Base-by-base conservation (phyloP, 306 rosid genomes). In the Malus asiatica region DNA sequence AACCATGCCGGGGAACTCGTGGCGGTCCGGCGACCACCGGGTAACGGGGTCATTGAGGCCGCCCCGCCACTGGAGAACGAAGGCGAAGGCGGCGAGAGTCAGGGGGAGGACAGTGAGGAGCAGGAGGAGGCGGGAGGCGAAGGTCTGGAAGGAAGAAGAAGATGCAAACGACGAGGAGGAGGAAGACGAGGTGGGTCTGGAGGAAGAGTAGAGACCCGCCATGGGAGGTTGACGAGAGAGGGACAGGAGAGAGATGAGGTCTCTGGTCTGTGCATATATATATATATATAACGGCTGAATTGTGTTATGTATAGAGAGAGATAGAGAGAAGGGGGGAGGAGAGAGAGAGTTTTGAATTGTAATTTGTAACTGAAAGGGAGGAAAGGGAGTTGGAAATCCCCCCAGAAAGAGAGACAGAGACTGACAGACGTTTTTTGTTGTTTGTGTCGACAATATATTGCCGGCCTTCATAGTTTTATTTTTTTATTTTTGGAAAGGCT, bases 21-120 rank as follows among this genome's bases (percentile, higher is more conserved):
- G 72, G 3, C 76, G 92, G 68, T 89, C 91, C 27, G 93, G 92
- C 2, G 93, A 86, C 98, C 93, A 88, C 13, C 93, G 93, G 75
- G 87, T 66, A 55, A 87, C 18, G 15, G 96, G 98, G 70, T 91
- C 98, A 79, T 86, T 86, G 82, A 91, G 80, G 5, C 96, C 97
- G 11, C 97, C 98, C 2, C 96, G 97, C 97, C 97, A 91, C 90
- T 91, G 97, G 74, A 93, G 96, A 70, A 93, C 1, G 84, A 93
- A 93, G 25, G 98, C 97, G 44, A 93, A 79, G 82, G 79, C 63
- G 30, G 98, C 98, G 19, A 93, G 91, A 64, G 91, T 81, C 44
- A 91, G 83, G 0, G 91, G 96, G 6, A 91, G 91, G 20, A 93
- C 23, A 14, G 97, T 91, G 4, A 91, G 79, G 32, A 93, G 85